Percentiles rank a stretch among this genome's conserved stretches.
Conservation (phyloP, 2,329 filamentous ascomycete genomes). For the Shiraia bambusicola region DNA sequence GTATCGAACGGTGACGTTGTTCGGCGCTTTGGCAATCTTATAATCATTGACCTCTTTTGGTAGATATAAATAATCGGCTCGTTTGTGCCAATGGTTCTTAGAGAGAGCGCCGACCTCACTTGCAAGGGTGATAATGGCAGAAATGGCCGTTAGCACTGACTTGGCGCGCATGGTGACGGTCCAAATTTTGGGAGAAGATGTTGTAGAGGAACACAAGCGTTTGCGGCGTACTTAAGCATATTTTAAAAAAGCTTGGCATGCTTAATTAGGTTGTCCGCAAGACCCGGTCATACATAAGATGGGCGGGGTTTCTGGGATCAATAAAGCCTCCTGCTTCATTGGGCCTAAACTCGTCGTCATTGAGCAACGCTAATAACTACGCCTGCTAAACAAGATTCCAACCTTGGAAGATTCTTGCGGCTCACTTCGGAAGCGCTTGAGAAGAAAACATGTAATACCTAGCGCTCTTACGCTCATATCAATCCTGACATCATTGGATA, state of each 20-base stretch:
- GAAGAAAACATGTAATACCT: no score
- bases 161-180: not conserved
- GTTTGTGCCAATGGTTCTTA: constrained; percentile 23
- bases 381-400: no score
- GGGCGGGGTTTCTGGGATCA: constrained; percentile 4
- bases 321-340: constrained; percentile 17
- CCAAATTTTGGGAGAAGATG: not conserved
- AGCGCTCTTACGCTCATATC: no score
- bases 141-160: constrained; percentile 7
- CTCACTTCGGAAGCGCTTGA: no score
- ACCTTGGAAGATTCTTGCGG: no score
- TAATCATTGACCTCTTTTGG: constrained; percentile 47
- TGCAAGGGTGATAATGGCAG: constrained; percentile 16
- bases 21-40: constrained; percentile 49
- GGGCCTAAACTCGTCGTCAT: constrained; percentile 11
- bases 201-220: not conserved
- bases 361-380: no score
- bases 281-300: constrained; percentile 12
- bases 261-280: constrained; percentile 3
- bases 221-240: constrained; percentile 19
- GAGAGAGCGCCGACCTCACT: constrained; percentile 19
- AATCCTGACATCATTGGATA: no score
- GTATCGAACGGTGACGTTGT: constrained; percentile 51
- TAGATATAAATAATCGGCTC: constrained; percentile 25
- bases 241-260: constrained; percentile 10